Base-by-base conservation (phyloP, 768 basidiomycete genomes). In the Leccinellum rugosiceps region DNA sequence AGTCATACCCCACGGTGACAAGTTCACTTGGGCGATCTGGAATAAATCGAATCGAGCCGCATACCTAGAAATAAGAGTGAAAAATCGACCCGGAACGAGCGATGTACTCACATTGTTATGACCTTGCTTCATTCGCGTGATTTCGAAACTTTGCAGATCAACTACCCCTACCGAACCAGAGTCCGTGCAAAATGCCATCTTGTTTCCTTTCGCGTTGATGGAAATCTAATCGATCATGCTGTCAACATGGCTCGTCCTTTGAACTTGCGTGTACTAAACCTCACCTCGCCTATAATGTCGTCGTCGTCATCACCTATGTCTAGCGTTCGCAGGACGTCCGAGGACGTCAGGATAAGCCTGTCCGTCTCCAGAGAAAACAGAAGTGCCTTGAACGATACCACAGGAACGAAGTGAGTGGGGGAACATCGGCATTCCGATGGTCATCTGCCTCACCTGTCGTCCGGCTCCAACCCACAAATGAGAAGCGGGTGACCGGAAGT, bases 1-100 rank as follows among this genome's bases (percentile, higher is more conserved):
- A 81, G 62, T 94, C 92, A 64, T 88, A 92, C 2, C 91, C 91
- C 6, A 84, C 90, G 58, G 87, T 90, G 23, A 94, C 77, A 13
- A 91, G 65, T 68, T 93, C 92, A 44, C 76, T 78, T 4, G 88
- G 83, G 23, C 89, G 78, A 65, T 80, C 80, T 7, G 88, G 86
- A 57, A 93, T 82, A 67, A 90, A 92, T 58, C 76, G 81, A 38
- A 88, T 83, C 17, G 80, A 79, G 11, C 82, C 84, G 48, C 87
- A 90, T 13, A 93, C 82, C 90, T 92, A 64, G 34, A 58, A 53
- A 56, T 58, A 51, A 57, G 56, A 13, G 30, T 49, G 25, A 57
- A 28, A n/a, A 26, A 31, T 25, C 15, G 11, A 51, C 47, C 28
- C 15, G 8, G 13, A 26, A 28, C n/a, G 34, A 50, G 19, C n/a